These are phyloP conservation scores for Iberis amara DNA, from an alignment of 441 rosid genomes.

Conservation along the genomic window DNA sequence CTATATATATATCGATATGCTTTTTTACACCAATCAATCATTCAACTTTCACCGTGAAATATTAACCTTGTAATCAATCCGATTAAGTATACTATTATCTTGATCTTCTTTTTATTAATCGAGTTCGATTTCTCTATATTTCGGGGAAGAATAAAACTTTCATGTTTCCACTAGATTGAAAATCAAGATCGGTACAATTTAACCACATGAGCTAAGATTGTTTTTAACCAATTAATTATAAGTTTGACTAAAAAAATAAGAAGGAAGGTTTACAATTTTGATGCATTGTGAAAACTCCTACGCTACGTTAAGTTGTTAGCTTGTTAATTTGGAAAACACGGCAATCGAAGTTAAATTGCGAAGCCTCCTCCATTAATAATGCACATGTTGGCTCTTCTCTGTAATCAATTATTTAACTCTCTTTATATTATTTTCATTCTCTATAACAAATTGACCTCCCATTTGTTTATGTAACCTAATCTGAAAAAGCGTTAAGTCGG, in stretches of 20 bases:
- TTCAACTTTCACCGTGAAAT: not conserved
- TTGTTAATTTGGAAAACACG: constrained; percentile 14
- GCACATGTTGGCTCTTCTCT: constrained; percentile 2
- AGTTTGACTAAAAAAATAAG: not conserved
- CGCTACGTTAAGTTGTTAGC: constrained; percentile 9
- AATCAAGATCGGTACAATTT: no score
- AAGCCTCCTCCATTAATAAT: not conserved
- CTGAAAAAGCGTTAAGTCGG: constrained; percentile 27
- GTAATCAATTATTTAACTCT: not conserved
- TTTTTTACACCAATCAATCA: no score
- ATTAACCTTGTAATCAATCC: not conserved
- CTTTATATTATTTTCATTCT: not conserved
- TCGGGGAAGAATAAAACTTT: no score
- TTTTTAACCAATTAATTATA: no score
- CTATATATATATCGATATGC: not conserved
- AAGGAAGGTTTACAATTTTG: not conserved
- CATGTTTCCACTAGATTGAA: no score
- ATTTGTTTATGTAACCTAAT: constrained; percentile 16
- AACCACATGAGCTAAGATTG: no score
- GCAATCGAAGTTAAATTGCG: constrained; percentile 9
- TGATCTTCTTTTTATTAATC: no score
- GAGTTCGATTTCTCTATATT: no score
- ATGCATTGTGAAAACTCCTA: not conserved
- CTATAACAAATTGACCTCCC: constrained; percentile 3
- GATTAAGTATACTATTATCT: no score